Evolutionary conservation across 2,329 filamentous ascomycete species (phyloP).

Genomic region (Xylariaceae sp.): DNA sequence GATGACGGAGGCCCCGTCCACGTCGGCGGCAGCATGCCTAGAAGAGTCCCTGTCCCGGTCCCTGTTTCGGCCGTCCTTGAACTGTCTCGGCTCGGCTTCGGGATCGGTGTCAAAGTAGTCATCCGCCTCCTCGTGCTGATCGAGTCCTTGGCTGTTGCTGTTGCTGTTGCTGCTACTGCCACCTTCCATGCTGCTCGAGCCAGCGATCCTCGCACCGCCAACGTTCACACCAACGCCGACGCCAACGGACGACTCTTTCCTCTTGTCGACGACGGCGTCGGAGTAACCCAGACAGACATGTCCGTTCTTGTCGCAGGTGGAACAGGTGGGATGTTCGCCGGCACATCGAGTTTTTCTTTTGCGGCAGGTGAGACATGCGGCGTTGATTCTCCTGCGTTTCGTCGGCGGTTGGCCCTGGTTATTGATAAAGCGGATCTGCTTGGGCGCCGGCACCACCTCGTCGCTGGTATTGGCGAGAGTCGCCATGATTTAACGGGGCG

Average conservation of each 20-base stretch:
- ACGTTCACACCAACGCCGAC: constrained; percentile 11
- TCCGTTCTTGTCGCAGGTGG: constrained; percentile 66
- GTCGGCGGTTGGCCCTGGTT: constrained; percentile 76
- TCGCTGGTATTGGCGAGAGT: constrained; percentile 38
- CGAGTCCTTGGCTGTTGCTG: constrained; percentile 23
- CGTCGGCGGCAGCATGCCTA: constrained; percentile 18
- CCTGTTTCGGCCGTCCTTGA: constrained; percentile 17
- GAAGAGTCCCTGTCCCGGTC: constrained; percentile 13
- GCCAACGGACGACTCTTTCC: constrained; percentile 29
- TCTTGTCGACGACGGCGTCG: constrained; percentile 47
- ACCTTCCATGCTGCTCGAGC: too few species aligned
- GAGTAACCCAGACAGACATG: constrained; percentile 65
- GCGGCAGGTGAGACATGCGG: constrained; percentile 71
- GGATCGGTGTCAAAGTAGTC: constrained; percentile 33
- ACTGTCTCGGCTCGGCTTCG: constrained; percentile 29
- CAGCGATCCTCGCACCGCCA: too few species aligned
- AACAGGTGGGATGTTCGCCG: constrained; percentile 66
- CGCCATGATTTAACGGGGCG: constrained; percentile 37
- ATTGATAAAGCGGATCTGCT: constrained; percentile 73
- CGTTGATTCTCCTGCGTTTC: constrained; percentile 72
- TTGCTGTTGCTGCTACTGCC: too few species aligned
- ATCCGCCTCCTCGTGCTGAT: constrained; percentile 37
- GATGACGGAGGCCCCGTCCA: constrained; percentile 24
- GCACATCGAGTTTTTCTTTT: constrained; percentile 72
- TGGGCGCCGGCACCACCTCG: constrained; percentile 41